A percentile compares a stretch with the other conserved stretches of the same genome.
Conservation (phyloP, 139 green algal species). For the Desmodesmus armatus region DNA sequence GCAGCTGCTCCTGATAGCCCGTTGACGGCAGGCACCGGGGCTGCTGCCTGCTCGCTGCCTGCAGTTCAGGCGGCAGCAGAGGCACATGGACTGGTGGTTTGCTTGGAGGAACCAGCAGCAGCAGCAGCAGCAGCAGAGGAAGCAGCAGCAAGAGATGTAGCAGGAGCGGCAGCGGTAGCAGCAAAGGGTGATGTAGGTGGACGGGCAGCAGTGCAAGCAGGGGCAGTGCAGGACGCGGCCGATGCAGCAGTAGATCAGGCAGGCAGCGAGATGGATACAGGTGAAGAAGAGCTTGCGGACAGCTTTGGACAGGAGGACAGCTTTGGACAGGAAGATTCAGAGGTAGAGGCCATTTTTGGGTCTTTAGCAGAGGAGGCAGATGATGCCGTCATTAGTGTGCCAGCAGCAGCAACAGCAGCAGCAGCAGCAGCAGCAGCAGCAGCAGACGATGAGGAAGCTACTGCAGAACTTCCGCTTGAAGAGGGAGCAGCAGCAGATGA, state of each 20-base stretch:
- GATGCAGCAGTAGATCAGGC: background rate
- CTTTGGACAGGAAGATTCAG: background rate
- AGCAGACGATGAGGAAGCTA: background rate
- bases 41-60: background rate
- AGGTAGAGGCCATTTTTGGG: background rate
- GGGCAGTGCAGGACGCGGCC: background rate
- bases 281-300: background rate
- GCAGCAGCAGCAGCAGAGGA: background rate
- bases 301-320: background rate
- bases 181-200: background rate
- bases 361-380: no score
- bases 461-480: background rate
- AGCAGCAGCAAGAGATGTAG: background rate
- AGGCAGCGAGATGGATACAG: no score
- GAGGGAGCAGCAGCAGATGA: background rate
- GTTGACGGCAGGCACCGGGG: background rate
- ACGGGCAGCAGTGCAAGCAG: background rate
- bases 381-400: background rate
- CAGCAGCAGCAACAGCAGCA: background rate
- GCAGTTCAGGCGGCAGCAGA: background rate
- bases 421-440: background rate
- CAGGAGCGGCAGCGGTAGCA: background rate
- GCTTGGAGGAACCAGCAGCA: background rate
- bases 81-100: background rate
- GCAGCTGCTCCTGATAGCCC: background rate